These are phyloP conservation scores for Brasenia schreberi DNA, from an alignment of 164 flowering plant genomes.

Conservation along the genomic window DNA sequence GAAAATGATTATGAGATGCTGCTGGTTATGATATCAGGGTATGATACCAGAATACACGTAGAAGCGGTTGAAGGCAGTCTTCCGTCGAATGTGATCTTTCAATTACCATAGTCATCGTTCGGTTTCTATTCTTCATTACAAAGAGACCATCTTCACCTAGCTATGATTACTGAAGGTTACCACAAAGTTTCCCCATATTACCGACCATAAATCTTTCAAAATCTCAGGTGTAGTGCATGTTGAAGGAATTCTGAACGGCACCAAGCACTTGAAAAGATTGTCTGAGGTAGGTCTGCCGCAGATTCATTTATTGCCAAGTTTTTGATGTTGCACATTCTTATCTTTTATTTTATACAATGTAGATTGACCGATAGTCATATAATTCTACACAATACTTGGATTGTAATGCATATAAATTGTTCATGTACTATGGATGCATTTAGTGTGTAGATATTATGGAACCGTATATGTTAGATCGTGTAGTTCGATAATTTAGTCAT, in stretches of 20 bases:
- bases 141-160: not conserved
- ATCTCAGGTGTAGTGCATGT: slow-evolving; percentile 35
- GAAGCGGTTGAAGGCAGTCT: slow-evolving; percentile 27
- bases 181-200: slow-evolving; percentile 77
- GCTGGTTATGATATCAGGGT: slow-evolving; percentile 27
- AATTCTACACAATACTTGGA: too few species aligned
- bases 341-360: too few species aligned
- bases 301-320: slow-evolving; percentile 77
- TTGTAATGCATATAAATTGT: too few species aligned
- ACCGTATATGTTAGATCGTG: too few species aligned
- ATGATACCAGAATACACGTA: slow-evolving; percentile 19
- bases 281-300: slow-evolving; percentile 72
- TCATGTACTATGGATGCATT: too few species aligned
- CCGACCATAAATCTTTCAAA: slow-evolving; percentile 35
- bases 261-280: slow-evolving; percentile 61
- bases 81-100: slow-evolving; percentile 39
- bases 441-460: too few species aligned
- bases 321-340: too few species aligned
- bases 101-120: not conserved
- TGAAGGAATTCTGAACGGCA: slow-evolving; percentile 52
- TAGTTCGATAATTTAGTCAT: too few species aligned
- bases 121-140: not conserved
- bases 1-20: not conserved
- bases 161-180: slow-evolving; percentile 27
- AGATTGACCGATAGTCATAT: too few species aligned